Evolutionary conservation across 805 yeast species (phyloP).

Genomic region (Nakazawaea wickerhamii): DNA sequence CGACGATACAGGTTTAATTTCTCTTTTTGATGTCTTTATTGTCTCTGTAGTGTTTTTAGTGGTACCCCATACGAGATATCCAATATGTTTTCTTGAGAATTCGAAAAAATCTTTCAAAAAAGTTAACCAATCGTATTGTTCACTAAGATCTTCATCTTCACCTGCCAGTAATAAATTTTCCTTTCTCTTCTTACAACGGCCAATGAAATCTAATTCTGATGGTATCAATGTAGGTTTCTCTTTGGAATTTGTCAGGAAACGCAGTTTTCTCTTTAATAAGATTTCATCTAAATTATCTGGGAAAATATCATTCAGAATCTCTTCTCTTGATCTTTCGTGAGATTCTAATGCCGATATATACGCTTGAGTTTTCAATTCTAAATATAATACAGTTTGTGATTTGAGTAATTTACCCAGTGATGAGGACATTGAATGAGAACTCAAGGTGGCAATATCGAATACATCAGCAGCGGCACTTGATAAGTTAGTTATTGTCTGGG

Average conservation of each 20-base stretch:
- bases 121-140: slow-evolving; percentile 79
- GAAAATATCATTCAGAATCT: slow-evolving; percentile 69
- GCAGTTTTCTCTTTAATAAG: slow-evolving; percentile 31
- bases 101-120: slow-evolving; percentile 77
- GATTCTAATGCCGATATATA: slow-evolving; percentile 81
- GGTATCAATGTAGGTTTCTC: slow-evolving; percentile 48
- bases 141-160: slow-evolving; percentile 49
- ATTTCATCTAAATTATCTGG: slow-evolving; percentile 57
- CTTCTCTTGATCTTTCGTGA: slow-evolving; percentile 53
- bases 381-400: slow-evolving; percentile 70
- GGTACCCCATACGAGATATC: slow-evolving; percentile 69
- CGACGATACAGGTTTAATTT: not conserved
- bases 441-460: slow-evolving; percentile 3
- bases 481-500: slow-evolving; percentile 26
- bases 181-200: slow-evolving; percentile 66
- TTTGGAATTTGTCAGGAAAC: slow-evolving; percentile 17
- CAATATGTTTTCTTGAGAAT: slow-evolving; percentile 70
- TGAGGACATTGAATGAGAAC: slow-evolving; percentile 1
- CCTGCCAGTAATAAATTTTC: slow-evolving; percentile 47
- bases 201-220: slow-evolving; percentile 73
- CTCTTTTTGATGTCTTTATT: not conserved
- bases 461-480: slow-evolving; percentile 3
- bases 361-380: slow-evolving; percentile 93
- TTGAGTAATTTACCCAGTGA: slow-evolving; percentile 45
- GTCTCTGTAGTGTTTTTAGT: slow-evolving; percentile 27